Evolutionary conservation across 176 grass and related monocot genomes (phyloP).

Genomic region (Aegilops sharonensis): DNA sequence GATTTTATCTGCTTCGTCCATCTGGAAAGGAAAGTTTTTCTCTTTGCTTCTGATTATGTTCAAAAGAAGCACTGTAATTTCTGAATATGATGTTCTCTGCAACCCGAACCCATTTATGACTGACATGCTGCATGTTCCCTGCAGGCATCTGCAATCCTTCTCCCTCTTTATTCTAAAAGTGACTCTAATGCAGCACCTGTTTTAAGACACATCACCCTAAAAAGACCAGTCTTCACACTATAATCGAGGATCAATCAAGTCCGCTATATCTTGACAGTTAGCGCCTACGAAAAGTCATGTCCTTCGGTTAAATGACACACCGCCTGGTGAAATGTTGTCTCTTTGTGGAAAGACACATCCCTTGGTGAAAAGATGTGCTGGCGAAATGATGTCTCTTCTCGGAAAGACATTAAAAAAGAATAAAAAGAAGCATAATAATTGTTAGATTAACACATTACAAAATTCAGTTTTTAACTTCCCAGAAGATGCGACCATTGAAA

Average conservation of each 20-base stretch:
- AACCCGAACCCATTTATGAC: background rate
- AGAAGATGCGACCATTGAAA: background rate
- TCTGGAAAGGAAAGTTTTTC: slow-evolving; percentile 1
- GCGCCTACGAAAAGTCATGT: background rate
- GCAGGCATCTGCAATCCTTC: background rate
- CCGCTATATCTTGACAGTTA: background rate
- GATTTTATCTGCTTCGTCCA: background rate
- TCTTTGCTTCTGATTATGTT: background rate
- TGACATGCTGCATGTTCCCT: background rate
- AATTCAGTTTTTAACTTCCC: background rate
- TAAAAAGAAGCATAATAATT: background rate
- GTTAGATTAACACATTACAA: background rate
- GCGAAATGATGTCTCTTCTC: background rate
- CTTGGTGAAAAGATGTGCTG: background rate
- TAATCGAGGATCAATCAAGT: background rate
- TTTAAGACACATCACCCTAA: background rate
- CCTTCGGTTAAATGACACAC: background rate
- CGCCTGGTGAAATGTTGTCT: background rate
- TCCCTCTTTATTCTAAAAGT: background rate
- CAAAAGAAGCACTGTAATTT: background rate
- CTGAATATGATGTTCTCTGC: background rate
- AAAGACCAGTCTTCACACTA: background rate
- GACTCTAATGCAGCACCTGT: background rate
- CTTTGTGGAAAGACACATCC: background rate
- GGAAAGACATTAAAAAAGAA: background rate